Evolutionary conservation across 2,329 filamentous ascomycete species (phyloP).

Genomic region (Coleophoma crateriformis): DNA sequence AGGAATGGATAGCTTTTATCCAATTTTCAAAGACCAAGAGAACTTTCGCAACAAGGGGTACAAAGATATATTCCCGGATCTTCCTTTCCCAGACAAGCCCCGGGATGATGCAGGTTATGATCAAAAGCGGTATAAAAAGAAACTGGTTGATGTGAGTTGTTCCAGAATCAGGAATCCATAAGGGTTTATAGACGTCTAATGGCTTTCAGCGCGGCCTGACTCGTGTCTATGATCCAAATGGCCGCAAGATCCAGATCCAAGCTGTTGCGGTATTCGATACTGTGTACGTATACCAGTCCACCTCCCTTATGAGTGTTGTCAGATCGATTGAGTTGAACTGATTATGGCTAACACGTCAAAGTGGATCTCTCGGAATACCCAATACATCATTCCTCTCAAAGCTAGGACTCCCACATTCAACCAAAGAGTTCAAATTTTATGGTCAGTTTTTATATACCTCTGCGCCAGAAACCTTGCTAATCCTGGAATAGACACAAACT

Average conservation of each 20-base stretch:
- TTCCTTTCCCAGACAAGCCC: constrained; percentile 24
- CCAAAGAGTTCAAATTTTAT: constrained; percentile 31
- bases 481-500: constrained; percentile 27
- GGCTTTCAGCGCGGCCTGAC: constrained; percentile 25
- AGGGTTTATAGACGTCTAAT: constrained; percentile 2
- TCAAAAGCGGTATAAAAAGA: constrained; percentile 27
- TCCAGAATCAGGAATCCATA: no score
- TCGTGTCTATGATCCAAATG: constrained; percentile 28
- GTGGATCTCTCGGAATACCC: constrained; percentile 36
- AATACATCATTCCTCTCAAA: constrained; percentile 31
- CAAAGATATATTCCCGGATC: constrained; percentile 21
- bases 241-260: constrained; percentile 32
- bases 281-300: constrained; percentile 35
- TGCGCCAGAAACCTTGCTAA: no score
- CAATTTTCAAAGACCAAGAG: constrained; percentile 31
- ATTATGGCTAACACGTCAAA: constrained; percentile 8
- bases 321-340: constrained; percentile 31
- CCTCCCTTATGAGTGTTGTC: constrained; percentile 10
- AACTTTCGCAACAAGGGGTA: constrained; percentile 29
- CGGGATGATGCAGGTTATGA: constrained; percentile 5
- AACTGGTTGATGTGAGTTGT: constrained; percentile 27
- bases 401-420: constrained; percentile 28
- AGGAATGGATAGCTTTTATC: constrained; percentile 36
- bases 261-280: constrained; percentile 46
- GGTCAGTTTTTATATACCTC: constrained; percentile 3